phyloP scores from a whole-genome alignment of 495 filamentous ascomycete genomes.

The Talaromyces ruber region DNA sequence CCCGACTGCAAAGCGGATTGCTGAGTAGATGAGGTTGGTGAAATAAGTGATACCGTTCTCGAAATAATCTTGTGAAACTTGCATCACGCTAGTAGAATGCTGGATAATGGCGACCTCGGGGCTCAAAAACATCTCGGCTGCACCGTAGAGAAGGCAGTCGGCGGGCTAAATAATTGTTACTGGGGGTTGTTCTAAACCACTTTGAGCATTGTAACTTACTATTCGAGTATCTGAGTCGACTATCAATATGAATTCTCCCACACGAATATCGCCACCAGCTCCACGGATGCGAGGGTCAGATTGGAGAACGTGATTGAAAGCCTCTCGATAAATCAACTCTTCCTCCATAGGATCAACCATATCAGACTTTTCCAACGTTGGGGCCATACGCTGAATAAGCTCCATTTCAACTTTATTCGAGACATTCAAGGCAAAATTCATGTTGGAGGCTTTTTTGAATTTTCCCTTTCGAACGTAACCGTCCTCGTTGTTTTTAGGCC shows the following conservation, averaged over 20 bases:
- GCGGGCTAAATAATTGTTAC: conserved; percentile 11
- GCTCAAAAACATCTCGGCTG: conserved; percentile 37
- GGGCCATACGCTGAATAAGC: conserved; percentile 27
- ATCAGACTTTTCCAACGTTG: conserved; percentile 22
- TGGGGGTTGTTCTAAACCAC: not conserved
- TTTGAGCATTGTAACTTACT: not conserved
- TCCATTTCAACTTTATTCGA: conserved; percentile 53
- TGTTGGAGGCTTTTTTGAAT: conserved; percentile 69
- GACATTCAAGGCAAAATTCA: conserved; percentile 57
- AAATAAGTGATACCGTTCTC: conserved; percentile 36
- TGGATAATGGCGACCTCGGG: conserved; percentile 38
- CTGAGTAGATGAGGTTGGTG: conserved; percentile 33
- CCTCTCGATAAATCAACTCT: conserved; percentile 37
- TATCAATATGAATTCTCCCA: conserved; percentile 69
- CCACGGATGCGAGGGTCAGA: conserved; percentile 57
- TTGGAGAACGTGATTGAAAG: conserved; percentile 42
- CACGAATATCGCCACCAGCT: conserved; percentile 71
- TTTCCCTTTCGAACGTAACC: conserved; percentile 52
- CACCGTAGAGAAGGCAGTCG: conserved; percentile 38
- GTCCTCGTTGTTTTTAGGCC: conserved; percentile 29
- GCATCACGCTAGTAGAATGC: conserved; percentile 38
- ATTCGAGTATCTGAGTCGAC: conserved; percentile 73
- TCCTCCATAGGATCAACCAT: conserved; percentile 40
- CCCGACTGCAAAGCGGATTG: conserved; percentile 28
- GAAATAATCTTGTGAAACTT: conserved; percentile 31